These are phyloP conservation scores for Phalaenopsis equestris DNA, from an alignment of 106 monocot genomes.

Conservation along the genomic window DNA sequence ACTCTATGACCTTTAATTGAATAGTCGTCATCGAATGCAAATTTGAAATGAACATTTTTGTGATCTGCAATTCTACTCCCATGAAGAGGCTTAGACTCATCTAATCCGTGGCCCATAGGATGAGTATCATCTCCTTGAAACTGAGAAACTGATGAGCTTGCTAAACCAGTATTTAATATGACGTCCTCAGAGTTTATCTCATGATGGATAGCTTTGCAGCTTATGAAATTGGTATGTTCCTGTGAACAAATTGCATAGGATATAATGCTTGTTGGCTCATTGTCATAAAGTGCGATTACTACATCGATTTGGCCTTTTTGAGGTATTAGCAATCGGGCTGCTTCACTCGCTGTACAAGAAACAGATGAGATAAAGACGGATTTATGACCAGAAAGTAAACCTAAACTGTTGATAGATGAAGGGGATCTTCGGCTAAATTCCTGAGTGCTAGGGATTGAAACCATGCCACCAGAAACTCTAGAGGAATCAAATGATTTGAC, in stretches of 20 bases:
- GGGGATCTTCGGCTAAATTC: conserved; percentile 34
- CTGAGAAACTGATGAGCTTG: conserved; percentile 3
- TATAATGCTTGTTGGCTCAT: conserved; percentile 72
- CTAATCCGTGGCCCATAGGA: conserved; percentile 9
- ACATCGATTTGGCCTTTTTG: conserved; percentile 25
- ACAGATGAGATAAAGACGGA: conserved; percentile 41
- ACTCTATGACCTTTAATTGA: conserved; percentile 57
- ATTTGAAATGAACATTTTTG: conserved; percentile 52
- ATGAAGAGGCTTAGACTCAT: conserved; percentile 18
- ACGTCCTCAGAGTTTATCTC: conserved; percentile 10
- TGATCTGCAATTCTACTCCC: conserved; percentile 16
- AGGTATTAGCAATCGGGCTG: conserved; percentile 55
- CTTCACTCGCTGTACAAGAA: conserved; percentile 32
- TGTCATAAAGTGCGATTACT: conserved; percentile 68
- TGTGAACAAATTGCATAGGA: conserved; percentile 58
- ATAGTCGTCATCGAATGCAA: conserved; percentile 60
- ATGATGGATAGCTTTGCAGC: conserved; percentile 13
- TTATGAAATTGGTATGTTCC: conserved; percentile 52
- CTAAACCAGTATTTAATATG: conserved; percentile 1
- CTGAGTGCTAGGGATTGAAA: conserved; percentile 24
- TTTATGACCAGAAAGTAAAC: conserved; percentile 21
- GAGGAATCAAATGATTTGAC: conserved; percentile 38
- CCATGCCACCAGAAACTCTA: conserved; percentile 12
- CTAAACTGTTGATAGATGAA: conserved; percentile 32
- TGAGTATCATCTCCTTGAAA: conserved; percentile 10